phyloP scores from a whole-genome alignment of 2,329 filamentous ascomycete genomes.

The Aspergillus tanneri region DNA sequence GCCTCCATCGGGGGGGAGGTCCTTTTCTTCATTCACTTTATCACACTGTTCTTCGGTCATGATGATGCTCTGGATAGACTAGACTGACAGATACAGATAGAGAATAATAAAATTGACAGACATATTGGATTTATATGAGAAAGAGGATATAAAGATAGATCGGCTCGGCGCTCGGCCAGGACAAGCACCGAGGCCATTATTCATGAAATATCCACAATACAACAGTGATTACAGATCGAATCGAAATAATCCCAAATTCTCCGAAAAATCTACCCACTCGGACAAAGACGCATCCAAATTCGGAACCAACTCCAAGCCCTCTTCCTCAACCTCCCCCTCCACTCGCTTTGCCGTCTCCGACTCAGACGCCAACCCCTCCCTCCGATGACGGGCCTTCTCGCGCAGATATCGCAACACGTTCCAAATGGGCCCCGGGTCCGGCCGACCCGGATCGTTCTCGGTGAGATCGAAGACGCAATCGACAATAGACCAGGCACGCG shows the following conservation, averaged over 20 bases:
- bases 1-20: constrained; percentile 14
- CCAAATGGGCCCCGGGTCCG: constrained; percentile 2
- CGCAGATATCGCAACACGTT: neutral
- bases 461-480: neutral
- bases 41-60: too few species aligned
- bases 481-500: constrained; percentile 33
- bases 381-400: neutral
- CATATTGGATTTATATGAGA: neutral
- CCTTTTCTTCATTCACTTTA: neutral
- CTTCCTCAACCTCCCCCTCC: neutral
- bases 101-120: neutral
- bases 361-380: neutral
- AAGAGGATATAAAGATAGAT: neutral
- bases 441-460: neutral
- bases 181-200: neutral
- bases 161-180: constrained; percentile 2
- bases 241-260: neutral
- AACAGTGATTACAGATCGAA: neutral
- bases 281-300: neutral
- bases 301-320: neutral
- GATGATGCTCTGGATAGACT: too few species aligned
- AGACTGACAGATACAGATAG: too few species aligned
- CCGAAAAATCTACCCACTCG: constrained; percentile 1
- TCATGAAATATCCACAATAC: neutral
- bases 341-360: neutral